These are phyloP conservation scores for Epichloe sibirici DNA, from an alignment of 2,329 filamentous ascomycete species.

Conservation along the genomic window DNA sequence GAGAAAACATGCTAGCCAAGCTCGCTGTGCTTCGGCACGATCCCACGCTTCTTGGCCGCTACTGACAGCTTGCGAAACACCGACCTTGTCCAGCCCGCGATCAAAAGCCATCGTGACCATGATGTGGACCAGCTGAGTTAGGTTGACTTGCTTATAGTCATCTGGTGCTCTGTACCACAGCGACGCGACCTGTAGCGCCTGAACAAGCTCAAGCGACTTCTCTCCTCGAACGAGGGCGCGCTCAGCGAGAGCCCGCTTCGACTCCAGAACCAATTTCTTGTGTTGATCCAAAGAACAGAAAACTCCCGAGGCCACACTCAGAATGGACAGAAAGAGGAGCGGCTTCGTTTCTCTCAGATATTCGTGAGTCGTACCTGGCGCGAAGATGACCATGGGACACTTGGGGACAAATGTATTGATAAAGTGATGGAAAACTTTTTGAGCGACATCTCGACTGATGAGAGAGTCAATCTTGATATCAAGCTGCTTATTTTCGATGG, in stretches of 20 bases:
- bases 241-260: neutral
- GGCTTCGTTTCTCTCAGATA: conserved; percentile 4
- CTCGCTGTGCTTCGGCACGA: conserved; percentile 2
- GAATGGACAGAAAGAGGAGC: conserved; percentile 1
- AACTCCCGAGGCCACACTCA: neutral
- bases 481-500: conserved; percentile 3
- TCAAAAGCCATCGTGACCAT: conserved; percentile 1
- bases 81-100: neutral
- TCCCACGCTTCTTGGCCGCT: neutral
- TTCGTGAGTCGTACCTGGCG: neutral
- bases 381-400: conserved; percentile 1
- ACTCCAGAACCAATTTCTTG: neutral
- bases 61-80: neutral
- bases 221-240: conserved; percentile 1
- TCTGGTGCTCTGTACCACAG: conserved; percentile 3
- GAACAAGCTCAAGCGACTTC: conserved; percentile 4
- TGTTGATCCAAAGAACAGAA: neutral
- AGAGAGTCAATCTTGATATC: conserved; percentile 3
- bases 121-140: neutral
- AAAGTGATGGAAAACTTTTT: conserved; percentile 1
- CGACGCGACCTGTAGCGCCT: conserved; percentile 1
- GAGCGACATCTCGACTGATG: conserved; percentile 2
- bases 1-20: conserved; percentile 4
- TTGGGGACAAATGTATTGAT: conserved; percentile 1
- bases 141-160: neutral